Evolutionary conservation across 169 alveolate genomes (phyloP), one percentile per base, ranked within the genome.

Genomic region (Besnoitia besnoiti): DNA sequence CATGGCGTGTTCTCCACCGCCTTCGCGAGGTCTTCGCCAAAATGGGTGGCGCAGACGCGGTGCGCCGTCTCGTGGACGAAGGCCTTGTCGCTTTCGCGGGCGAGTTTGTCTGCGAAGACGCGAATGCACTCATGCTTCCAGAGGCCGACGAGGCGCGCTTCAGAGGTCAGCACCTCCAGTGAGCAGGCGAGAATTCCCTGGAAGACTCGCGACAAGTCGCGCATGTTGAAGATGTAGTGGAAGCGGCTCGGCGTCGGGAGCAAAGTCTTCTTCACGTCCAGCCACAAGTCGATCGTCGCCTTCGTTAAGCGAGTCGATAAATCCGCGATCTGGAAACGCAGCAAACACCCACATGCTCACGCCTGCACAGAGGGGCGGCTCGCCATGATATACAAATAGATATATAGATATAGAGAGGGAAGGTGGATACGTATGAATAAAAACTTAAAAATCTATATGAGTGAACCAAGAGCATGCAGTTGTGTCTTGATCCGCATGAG

Each of bases 61-160:
- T 93, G 93, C 90, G 95, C 94, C 85, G 94, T 95, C 87, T 95
- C 93, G 85, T 95, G 92, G 50, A 96, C 97, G 88, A 95, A 90
- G 77, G 94, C 95, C 95, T 98, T 98, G 95, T 98, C 99, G 44
- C 95, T 97, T 67, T 96, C 90, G 89, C 98, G 95, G 90, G 98
- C 96, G 92, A 99, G 97, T 94, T 99, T 98, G 96, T 99, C 99
- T 59, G 98, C 98, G 88, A 99, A 97, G 51, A 98, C 99, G 85
- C 99, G 95, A 93, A 97, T 97, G 94, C 98, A 97, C 95, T 99
- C 99, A 94, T 98, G 99, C 95, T 98, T 98, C 99, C 99, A 99
- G 33, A 99, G 96, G 44, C 98, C 92, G 92, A 97, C 90, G 91
- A 94, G 50, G 90, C 94, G 80, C 94, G 93, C 91, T n/a, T 85